These are phyloP conservation scores for Crepidotus variabilis DNA, from an alignment of 768 basidiomycete genomes.

Conservation along the genomic window DNA sequence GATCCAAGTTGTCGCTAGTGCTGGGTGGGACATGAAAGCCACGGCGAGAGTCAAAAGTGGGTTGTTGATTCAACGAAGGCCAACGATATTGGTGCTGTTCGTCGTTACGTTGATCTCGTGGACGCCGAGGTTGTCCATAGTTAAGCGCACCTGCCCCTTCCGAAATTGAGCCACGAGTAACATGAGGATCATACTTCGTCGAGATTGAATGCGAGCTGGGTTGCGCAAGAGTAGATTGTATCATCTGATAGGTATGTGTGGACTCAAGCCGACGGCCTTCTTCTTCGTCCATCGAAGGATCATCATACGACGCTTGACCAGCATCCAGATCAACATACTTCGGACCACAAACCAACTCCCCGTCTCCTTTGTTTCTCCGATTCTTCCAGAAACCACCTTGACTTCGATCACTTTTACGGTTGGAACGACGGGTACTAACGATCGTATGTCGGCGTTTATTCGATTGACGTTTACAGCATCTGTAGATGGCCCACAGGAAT, in stretches of 20 bases:
- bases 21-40: conserved; percentile 10
- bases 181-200: neutral
- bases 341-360: conserved; percentile 19
- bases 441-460: conserved; percentile 9
- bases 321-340: conserved; percentile 11
- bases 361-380: conserved; percentile 3
- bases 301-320: neutral
- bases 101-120: neutral
- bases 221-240: neutral
- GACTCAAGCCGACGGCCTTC: neutral
- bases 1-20: neutral
- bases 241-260: neutral
- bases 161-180: neutral
- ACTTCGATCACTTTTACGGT: neutral
- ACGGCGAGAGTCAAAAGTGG: conserved; percentile 6
- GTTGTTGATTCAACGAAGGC: conserved; percentile 16
- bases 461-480: conserved; percentile 23
- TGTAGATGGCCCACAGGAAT: conserved; percentile 32
- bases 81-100: conserved; percentile 7
- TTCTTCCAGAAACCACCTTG: neutral
- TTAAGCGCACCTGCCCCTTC: neutral
- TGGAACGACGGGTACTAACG: neutral
- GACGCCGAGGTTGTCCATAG: neutral
- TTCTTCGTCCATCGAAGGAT: neutral
- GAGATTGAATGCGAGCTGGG: neutral